Conservation (phyloP, 352 stramenopile species). For the Chloridella minuta region DNA sequence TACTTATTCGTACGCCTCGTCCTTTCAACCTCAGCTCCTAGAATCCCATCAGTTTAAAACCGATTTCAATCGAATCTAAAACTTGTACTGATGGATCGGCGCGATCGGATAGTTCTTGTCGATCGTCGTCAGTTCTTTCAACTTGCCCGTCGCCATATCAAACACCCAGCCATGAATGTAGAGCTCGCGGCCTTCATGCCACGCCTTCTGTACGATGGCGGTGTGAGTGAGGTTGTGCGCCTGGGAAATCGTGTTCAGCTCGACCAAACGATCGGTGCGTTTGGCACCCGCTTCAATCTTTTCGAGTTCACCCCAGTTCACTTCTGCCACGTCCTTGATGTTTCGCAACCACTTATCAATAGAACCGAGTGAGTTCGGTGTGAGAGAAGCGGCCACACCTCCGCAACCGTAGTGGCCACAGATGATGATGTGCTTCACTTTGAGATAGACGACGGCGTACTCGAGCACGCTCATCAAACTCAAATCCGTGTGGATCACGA, state of each 20-base stretch:
- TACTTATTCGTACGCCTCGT: too few species aligned
- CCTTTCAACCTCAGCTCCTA: too few species aligned
- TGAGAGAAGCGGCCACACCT: not conserved
- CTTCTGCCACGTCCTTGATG: not conserved
- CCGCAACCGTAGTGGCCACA: not conserved
- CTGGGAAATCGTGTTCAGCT: not conserved
- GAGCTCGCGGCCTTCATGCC: not conserved
- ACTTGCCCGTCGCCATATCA: not conserved
- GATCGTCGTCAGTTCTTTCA: not conserved
- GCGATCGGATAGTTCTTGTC: too few species aligned
- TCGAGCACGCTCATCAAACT: not conserved
- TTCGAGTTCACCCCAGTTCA: not conserved
- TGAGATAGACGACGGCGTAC: not conserved
- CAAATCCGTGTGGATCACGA: not conserved
- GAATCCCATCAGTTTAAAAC: too few species aligned
- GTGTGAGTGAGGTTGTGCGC: constrained; percentile 5
- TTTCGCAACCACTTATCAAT: not conserved
- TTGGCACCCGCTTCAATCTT: not conserved
- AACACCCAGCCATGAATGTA: constrained; percentile 10
- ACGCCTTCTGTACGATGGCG: not conserved
- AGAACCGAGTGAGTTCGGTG: not conserved
- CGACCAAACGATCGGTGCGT: not conserved
- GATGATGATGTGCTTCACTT: constrained; percentile 12
- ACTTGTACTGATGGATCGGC: too few species aligned
- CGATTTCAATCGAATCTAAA: too few species aligned